phyloP scores from a whole-genome alignment of 1,139 yeast species.

The Zhuliangozyma parablackwelliae region DNA sequence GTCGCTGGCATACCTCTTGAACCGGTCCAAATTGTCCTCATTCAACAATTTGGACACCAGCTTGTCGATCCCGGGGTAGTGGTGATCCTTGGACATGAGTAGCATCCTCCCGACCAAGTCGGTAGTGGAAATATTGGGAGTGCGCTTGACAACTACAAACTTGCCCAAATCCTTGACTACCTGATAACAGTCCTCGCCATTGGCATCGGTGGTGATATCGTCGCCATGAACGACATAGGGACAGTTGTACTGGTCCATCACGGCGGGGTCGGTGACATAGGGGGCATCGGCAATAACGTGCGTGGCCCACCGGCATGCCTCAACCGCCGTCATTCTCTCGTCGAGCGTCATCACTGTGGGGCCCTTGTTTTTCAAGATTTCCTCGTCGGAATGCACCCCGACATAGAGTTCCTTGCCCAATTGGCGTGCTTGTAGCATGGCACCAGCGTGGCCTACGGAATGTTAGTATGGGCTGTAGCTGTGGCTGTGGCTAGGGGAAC shows the following conservation, averaged over 20 bases:
- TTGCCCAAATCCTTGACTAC: slow-evolving; percentile 80
- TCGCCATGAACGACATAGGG: slow-evolving; percentile 94
- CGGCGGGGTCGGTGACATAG: slow-evolving; percentile 85
- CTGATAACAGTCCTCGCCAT: slow-evolving; percentile 90
- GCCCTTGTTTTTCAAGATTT: slow-evolving; percentile 76
- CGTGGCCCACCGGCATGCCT: slow-evolving; percentile 89
- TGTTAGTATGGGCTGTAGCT: not conserved
- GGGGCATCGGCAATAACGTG: slow-evolving; percentile 76
- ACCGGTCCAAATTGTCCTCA: slow-evolving; percentile 31
- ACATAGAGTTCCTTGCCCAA: slow-evolving; percentile 69
- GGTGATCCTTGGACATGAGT: slow-evolving; percentile 55
- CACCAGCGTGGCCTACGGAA: slow-evolving; percentile 81
- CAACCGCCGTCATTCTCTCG: slow-evolving; percentile 79
- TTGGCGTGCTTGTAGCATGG: slow-evolving; percentile 87
- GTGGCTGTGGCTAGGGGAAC: slow-evolving; percentile 12
- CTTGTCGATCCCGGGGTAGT: slow-evolving; percentile 34
- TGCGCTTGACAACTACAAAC: slow-evolving; percentile 83
- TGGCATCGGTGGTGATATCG: slow-evolving; percentile 92
- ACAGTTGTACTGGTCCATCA: slow-evolving; percentile 74
- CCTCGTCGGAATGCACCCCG: slow-evolving; percentile 92
- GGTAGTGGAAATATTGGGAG: slow-evolving; percentile 92
- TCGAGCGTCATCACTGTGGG: slow-evolving; percentile 85
- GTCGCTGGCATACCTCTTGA: slow-evolving; percentile 61
- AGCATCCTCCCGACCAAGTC: slow-evolving; percentile 93
- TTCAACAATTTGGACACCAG: slow-evolving; percentile 27